These are phyloP conservation scores for Chaetomidium leptoderma DNA, from an alignment of 495 filamentous ascomycete genomes.

Conservation along the genomic window DNA sequence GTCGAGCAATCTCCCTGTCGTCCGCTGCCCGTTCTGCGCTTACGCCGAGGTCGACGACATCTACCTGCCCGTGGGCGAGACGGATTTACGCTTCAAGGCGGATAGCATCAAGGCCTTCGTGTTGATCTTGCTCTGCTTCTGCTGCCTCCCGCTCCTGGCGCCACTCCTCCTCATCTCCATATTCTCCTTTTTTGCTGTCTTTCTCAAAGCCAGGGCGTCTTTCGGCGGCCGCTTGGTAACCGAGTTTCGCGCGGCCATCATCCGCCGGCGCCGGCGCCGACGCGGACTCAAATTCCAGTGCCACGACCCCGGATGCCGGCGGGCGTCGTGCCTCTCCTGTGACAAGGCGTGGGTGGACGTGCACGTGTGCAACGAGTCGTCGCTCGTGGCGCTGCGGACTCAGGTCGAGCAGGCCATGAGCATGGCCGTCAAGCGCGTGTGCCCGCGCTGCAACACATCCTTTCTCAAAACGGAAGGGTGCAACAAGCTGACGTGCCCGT, in stretches of 20 bases:
- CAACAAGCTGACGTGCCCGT: constrained; percentile 97
- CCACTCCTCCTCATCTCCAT: constrained; percentile 39
- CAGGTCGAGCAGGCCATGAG: constrained; percentile 89
- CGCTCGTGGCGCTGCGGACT: constrained; percentile 74
- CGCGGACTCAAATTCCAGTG: constrained; percentile 71
- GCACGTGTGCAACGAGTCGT: constrained; percentile 75
- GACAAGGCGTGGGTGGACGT: constrained; percentile 62
- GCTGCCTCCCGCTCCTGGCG: constrained; percentile 51
- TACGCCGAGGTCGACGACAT: constrained; percentile 86
- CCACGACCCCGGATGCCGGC: constrained; percentile 58
- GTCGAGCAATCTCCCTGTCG: constrained; percentile 65
- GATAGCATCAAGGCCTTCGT: constrained; percentile 43
- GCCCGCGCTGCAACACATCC: constrained; percentile 79
- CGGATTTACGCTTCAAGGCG: constrained; percentile 48
- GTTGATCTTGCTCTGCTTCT: constrained; percentile 39
- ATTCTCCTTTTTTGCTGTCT: constrained; percentile 36
- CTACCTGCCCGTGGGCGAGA: constrained; percentile 52
- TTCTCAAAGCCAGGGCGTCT: constrained; percentile 35
- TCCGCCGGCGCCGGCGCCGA: constrained; percentile 56
- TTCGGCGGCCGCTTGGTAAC: constrained; percentile 35
- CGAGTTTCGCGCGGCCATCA: constrained; percentile 52
- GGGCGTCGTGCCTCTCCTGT: constrained; percentile 74
- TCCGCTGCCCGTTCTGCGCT: constrained; percentile 83
- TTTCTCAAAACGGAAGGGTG: constrained; percentile 92
- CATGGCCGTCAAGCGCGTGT: constrained; percentile 90